phyloP scores from a whole-genome alignment of 2,329 filamentous ascomycete species.

The Seiridium cupressi region DNA sequence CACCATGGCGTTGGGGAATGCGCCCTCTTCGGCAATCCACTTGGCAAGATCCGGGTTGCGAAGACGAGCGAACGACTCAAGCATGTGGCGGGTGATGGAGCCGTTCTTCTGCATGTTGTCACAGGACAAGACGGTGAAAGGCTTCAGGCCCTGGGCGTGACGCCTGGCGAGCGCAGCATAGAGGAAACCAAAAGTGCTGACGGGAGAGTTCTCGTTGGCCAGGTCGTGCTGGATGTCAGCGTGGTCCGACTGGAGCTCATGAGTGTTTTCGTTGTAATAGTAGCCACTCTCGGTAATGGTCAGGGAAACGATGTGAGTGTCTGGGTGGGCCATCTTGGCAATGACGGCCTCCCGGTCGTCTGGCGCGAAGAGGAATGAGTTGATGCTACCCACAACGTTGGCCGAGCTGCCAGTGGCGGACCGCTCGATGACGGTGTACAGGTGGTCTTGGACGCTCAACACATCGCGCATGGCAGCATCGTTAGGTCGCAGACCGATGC shows the following conservation, averaged over 20 bases:
- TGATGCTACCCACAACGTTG: constrained; percentile 50
- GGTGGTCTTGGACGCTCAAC: constrained; percentile 44
- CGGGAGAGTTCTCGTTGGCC: constrained; percentile 38
- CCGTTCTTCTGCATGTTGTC: constrained; percentile 60
- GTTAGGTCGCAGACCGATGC: constrained; percentile 49
- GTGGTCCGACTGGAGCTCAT: constrained; percentile 46
- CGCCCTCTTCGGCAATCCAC: constrained; percentile 46
- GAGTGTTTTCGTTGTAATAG: constrained; percentile 58
- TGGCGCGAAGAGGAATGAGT: constrained; percentile 49
- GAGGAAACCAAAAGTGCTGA: constrained; percentile 51
- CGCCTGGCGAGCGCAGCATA: constrained; percentile 48
- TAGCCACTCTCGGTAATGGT: constrained; percentile 57
- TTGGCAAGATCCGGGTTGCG: constrained; percentile 44
- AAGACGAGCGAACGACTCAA: constrained; percentile 46
- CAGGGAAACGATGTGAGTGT: constrained; percentile 53
- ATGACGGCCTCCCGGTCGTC: constrained; percentile 50
- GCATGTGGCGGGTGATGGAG: constrained; percentile 50
- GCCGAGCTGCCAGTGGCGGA: constrained; percentile 47
- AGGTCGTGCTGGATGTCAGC: constrained; percentile 49
- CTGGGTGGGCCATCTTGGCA: constrained; percentile 52
- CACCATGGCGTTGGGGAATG: constrained; percentile 55
- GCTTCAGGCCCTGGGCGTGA: constrained; percentile 42
- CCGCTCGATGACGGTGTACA: constrained; percentile 55
- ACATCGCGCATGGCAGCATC: constrained; percentile 51
- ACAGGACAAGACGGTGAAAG: constrained; percentile 54